Evolutionary conservation across 106 monocot species (phyloP).

Genomic region (Dendrobium catenatum): DNA sequence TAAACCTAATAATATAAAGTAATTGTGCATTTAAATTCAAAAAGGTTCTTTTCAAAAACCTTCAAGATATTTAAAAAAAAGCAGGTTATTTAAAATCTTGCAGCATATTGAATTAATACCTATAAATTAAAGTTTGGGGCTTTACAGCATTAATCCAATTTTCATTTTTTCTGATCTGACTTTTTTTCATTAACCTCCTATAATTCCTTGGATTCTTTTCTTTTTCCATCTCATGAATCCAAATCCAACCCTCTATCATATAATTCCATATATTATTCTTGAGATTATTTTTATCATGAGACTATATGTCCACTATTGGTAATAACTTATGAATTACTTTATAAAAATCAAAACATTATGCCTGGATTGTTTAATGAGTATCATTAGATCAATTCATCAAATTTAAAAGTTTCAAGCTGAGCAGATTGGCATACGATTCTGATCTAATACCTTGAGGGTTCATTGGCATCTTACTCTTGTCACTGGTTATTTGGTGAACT

Average conservation of each 20-base stretch:
- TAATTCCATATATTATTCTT: neutral
- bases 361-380: no score
- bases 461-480: no score
- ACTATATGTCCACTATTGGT: neutral
- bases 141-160: neutral
- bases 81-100: neutral
- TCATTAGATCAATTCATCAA: no score
- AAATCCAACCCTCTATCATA: neutral
- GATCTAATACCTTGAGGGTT: no score
- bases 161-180: neutral
- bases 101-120: neutral
- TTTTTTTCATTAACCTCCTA: neutral
- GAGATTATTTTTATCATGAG: neutral
- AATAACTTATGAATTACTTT: no score
- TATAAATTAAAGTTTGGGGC: neutral
- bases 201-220: neutral
- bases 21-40: neutral
- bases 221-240: neutral
- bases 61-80: neutral
- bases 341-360: no score
- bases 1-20: neutral
- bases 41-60: neutral
- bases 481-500: no score
- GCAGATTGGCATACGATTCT: no score
- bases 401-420: no score